phyloP scores from a whole-genome alignment of 2,329 filamentous ascomycete species.

The Ophiocordyceps camponoti-floridani region DNA sequence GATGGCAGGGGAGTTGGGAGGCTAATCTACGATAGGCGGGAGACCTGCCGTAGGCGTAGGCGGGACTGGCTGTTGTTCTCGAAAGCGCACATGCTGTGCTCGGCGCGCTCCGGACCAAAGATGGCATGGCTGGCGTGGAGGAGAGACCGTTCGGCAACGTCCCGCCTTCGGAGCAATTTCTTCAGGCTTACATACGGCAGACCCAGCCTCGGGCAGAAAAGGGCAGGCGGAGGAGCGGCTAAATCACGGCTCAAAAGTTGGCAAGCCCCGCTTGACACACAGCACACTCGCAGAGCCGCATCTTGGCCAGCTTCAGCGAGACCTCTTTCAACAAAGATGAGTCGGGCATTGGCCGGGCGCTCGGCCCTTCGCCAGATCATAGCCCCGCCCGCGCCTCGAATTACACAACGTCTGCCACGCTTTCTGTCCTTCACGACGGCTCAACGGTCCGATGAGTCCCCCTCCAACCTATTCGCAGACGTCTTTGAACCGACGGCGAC shows the following conservation, averaged over 20 bases:
- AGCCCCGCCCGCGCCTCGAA: not conserved
- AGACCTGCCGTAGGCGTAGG: slow-evolving; percentile 21
- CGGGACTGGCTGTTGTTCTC: slow-evolving; percentile 19
- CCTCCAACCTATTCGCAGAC: too few species aligned
- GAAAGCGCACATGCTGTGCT: slow-evolving; percentile 22
- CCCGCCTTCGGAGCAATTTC: not conserved
- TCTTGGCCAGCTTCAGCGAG: not conserved
- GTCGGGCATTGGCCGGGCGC: slow-evolving; percentile 8
- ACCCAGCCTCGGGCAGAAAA: slow-evolving; percentile 7
- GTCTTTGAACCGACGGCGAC: too few species aligned
- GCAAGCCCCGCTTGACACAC: too few species aligned
- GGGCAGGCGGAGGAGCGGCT: slow-evolving; percentile 16
- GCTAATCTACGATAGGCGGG: slow-evolving; percentile 30
- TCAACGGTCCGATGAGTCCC: slow-evolving; percentile 8
- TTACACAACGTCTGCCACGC: slow-evolving; percentile 10
- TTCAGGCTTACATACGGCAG: slow-evolving; percentile 4
- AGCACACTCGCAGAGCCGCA: too few species aligned
- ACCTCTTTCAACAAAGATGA: not conserved
- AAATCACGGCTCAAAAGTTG: slow-evolving; percentile 10
- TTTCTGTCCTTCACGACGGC: slow-evolving; percentile 21
- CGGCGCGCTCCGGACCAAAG: slow-evolving; percentile 23
- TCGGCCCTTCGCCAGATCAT: slow-evolving; percentile 15
- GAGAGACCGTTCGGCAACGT: slow-evolving; percentile 8
- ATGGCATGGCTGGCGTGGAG: slow-evolving; percentile 23
- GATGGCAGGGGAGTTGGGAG: slow-evolving; percentile 13